A percentile compares a stretch with the other conserved stretches of the same genome.
Conservation (phyloP, 148 eudicot genomes). For the Diospyros lotus region DNA sequence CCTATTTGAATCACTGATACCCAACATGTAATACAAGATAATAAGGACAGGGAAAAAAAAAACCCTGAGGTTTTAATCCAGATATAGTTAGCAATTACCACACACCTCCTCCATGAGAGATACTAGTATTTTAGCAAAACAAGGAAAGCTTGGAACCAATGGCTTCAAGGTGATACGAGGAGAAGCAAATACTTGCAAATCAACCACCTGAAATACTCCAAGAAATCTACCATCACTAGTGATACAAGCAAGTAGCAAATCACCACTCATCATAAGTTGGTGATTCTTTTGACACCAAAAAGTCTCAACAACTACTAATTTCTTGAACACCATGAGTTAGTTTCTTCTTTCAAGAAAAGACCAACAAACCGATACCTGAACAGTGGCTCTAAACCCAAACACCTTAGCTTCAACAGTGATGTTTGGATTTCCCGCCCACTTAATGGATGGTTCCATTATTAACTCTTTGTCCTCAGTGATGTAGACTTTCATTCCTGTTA, state of each 20-base stretch:
- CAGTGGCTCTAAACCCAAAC: slow-evolving; percentile 81
- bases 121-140: slow-evolving; percentile 77
- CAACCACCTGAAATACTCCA: slow-evolving; percentile 63
- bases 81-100: neutral
- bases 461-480: slow-evolving; percentile 87
- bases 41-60: neutral
- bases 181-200: slow-evolving; percentile 91
- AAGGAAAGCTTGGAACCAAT: slow-evolving; percentile 87
- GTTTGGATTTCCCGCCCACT: slow-evolving; percentile 97
- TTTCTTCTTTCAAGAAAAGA: neutral
- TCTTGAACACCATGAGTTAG: neutral
- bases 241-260: slow-evolving; percentile 2
- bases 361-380: slow-evolving; percentile 49
- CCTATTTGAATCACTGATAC: neutral
- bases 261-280: neutral
- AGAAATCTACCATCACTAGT: neutral
- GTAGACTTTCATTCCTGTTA: slow-evolving; percentile 85
- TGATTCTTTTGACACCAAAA: neutral
- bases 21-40: neutral
- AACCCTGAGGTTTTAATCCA: neutral
- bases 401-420: slow-evolving; percentile 64
- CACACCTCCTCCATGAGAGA: slow-evolving; percentile 93
- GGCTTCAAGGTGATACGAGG: slow-evolving; percentile 96
- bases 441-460: slow-evolving; percentile 80
- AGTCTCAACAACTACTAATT: neutral